Evolutionary conservation across 495 filamentous ascomycete species (phyloP).

Genomic region (Cetradonia linearis): DNA sequence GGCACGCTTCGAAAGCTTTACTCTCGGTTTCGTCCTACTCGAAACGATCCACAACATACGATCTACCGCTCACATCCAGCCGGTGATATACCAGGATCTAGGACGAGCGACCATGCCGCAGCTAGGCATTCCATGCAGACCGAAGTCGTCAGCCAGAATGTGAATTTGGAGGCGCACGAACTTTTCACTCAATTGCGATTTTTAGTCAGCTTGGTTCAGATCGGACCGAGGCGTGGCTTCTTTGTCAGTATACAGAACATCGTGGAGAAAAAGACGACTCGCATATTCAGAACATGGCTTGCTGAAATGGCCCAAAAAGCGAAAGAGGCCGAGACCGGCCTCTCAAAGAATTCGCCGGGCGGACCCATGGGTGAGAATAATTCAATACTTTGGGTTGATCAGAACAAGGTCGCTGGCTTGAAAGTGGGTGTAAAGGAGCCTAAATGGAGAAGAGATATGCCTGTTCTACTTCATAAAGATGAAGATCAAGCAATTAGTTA

Average conservation of each 20-base stretch:
- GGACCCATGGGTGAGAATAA: neutral
- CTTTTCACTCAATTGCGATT: conserved; percentile 63
- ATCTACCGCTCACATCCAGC: conserved; percentile 30
- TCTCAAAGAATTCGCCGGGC: neutral
- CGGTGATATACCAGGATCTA: conserved; percentile 33
- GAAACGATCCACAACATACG: conserved; percentile 36
- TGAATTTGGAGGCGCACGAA: conserved; percentile 57
- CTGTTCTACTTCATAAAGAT: conserved; percentile 40
- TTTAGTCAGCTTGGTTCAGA: conserved; percentile 56
- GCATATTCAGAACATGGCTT: conserved; percentile 63
- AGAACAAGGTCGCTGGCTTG: conserved; percentile 44
- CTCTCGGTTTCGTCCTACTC: conserved; percentile 52
- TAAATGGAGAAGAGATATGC: conserved; percentile 25
- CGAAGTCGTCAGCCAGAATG: conserved; percentile 42
- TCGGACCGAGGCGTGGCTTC: conserved; percentile 46
- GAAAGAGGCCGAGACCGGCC: conserved; percentile 16
- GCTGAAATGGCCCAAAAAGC: conserved; percentile 29
- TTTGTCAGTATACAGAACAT: conserved; percentile 53
- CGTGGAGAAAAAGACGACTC: conserved; percentile 47
- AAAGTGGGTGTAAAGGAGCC: conserved; percentile 43
- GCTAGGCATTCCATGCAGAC: conserved; percentile 20
- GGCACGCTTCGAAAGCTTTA: conserved; percentile 37
- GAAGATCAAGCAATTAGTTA: conserved; percentile 52
- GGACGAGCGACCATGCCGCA: conserved; percentile 25
- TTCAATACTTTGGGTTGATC: conserved; percentile 50